A percentile compares a stretch with the other conserved stretches of the same genome.
Evolutionary conservation across 768 basidiomycete species (phyloP).

Genomic region (Mycena chlorophos): DNA sequence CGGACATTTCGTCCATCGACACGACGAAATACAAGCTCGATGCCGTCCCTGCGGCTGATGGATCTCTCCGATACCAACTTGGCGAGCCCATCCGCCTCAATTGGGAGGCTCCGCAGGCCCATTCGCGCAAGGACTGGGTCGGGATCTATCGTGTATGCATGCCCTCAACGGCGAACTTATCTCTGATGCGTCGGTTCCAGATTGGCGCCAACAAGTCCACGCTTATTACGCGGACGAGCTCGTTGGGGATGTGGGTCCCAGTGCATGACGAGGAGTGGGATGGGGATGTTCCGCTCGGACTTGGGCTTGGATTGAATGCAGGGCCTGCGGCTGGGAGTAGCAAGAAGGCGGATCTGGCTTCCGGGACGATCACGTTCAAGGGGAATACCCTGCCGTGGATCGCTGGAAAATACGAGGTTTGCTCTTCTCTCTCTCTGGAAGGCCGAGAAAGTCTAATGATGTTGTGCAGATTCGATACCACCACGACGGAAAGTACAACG

Average conservation of each 20-base stretch:
- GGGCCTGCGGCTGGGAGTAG: constrained; percentile 33
- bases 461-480: constrained; percentile 75
- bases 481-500: constrained; percentile 96
- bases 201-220: constrained; percentile 86
- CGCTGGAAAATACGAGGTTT: constrained; percentile 83
- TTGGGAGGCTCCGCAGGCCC: constrained; percentile 85
- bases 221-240: constrained; percentile 80
- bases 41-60: constrained; percentile 52
- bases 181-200: constrained; percentile 36
- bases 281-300: constrained; percentile 70
- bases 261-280: constrained; percentile 93
- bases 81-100: constrained; percentile 86
- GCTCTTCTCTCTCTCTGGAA: constrained; percentile 1
- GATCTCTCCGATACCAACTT: constrained; percentile 71
- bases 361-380: constrained; percentile 72
- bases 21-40: constrained; percentile 74
- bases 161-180: constrained; percentile 22
- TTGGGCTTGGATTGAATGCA: constrained; percentile 21
- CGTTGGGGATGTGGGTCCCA: constrained; percentile 90
- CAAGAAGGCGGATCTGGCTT: constrained; percentile 44
- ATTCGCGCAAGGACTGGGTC: constrained; percentile 95
- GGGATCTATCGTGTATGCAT: constrained; percentile 75
- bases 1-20: constrained; percentile 79
- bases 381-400: constrained; percentile 84
- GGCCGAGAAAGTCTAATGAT: not conserved